Percentiles rank a stretch among this genome's conserved stretches.
phyloP scores from a whole-genome alignment of 2,329 filamentous ascomycete genomes.

The Nothophoma quercina region DNA sequence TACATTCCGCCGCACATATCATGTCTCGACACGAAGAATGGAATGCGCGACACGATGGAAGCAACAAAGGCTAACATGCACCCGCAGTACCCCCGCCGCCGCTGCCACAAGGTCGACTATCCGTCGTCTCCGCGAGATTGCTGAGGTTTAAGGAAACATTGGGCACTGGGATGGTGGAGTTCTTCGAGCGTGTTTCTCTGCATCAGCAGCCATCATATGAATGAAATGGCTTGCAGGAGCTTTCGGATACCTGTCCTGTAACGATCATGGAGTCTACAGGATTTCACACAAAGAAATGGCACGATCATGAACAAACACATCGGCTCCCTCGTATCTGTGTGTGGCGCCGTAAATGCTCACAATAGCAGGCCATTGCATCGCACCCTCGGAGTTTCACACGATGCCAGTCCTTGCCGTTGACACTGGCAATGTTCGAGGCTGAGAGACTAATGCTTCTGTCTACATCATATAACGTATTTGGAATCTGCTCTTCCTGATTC shows the following conservation, averaged over 20 bases:
- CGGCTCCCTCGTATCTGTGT: neutral
- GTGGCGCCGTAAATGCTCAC: slow-evolving; percentile 21
- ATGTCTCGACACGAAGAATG: neutral
- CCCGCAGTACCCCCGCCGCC: slow-evolving; percentile 83
- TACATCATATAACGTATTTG: too few species aligned
- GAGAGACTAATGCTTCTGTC: too few species aligned
- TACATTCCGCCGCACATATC: neutral
- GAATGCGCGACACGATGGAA: neutral
- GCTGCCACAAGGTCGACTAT: slow-evolving; percentile 95
- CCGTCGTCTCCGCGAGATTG: slow-evolving; percentile 95
- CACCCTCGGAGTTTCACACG: neutral
- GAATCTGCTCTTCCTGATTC: too few species aligned
- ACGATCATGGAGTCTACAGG: slow-evolving; percentile 46
- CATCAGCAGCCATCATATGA: slow-evolving; percentile 41
- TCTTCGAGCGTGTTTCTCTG: slow-evolving; percentile 47
- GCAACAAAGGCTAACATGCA: slow-evolving; percentile 33
- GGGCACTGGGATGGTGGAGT: slow-evolving; percentile 44
- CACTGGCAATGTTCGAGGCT: too few species aligned
- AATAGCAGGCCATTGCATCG: neutral
- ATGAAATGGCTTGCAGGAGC: slow-evolving; percentile 38
- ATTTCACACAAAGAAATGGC: slow-evolving; percentile 48
- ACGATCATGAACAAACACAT: slow-evolving; percentile 40
- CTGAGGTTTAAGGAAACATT: slow-evolving; percentile 76
- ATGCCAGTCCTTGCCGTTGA: too few species aligned
- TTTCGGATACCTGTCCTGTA: slow-evolving; percentile 45